phyloP scores from a whole-genome alignment of 345 rosid species.

The Nasturtium officinale region DNA sequence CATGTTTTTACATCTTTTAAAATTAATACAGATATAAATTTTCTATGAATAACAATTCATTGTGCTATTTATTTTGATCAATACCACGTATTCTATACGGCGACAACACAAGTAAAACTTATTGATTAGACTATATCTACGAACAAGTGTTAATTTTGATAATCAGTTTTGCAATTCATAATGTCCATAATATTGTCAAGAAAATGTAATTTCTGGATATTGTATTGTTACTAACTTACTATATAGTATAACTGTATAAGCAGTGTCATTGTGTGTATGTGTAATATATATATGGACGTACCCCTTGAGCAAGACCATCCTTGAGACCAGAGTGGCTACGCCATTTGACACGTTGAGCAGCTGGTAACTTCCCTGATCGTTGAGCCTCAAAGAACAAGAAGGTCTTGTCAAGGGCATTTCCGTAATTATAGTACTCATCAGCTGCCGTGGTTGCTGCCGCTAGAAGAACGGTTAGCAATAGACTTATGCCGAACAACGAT shows the following conservation, averaged over 20 bases:
- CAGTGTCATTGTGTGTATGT: not conserved
- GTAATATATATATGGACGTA: constrained; percentile 35
- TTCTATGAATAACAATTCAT: no score
- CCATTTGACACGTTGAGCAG: constrained; percentile 60
- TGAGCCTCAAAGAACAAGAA: constrained; percentile 74
- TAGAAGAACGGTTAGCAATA: constrained; percentile 37
- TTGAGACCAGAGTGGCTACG: constrained; percentile 62
- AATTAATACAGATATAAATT: not conserved
- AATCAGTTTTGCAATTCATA: not conserved
- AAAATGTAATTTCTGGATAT: not conserved
- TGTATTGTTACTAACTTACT: not conserved
- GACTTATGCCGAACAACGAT: constrained; percentile 35
- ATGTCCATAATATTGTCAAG: not conserved
- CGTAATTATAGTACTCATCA: constrained; percentile 48
- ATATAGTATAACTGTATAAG: not conserved
- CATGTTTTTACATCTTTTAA: not conserved
- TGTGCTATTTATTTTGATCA: not conserved
- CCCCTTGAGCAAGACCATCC: constrained; percentile 65
- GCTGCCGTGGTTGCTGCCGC: constrained; percentile 15
- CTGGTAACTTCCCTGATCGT: constrained; percentile 62
- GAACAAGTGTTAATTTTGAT: not conserved
- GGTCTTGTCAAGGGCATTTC: constrained; percentile 60
- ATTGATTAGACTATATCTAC: not conserved
- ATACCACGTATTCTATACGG: not conserved
- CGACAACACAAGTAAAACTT: not conserved